Conservation (phyloP, 441 rosid genomes). For the Adansonia grandidieri region DNA sequence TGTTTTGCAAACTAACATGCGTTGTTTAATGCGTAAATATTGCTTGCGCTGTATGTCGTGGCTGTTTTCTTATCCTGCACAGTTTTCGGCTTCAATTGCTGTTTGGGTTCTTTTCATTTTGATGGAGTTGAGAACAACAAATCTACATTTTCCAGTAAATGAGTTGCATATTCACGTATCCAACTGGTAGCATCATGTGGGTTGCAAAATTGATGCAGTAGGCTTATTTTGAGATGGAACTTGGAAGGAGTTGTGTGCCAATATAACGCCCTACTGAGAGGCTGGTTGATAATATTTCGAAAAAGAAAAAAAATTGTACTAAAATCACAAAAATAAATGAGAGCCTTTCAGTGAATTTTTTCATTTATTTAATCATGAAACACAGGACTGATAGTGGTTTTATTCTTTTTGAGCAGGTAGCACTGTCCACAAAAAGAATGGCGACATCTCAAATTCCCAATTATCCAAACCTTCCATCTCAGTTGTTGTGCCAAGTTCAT, state of each 20-base stretch:
- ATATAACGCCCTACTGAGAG: neutral
- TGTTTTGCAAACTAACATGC: neutral
- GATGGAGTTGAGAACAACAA: slow-evolving; percentile 3
- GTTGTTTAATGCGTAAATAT: neutral
- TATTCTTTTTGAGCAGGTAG: slow-evolving; percentile 54
- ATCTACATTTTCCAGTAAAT: neutral
- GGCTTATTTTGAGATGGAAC: slow-evolving; percentile 3
- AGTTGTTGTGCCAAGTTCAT: slow-evolving; percentile 96
- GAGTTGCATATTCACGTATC: neutral
- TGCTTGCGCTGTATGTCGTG: neutral
- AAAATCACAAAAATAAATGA: neutral
- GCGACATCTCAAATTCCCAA: slow-evolving; percentile 89
- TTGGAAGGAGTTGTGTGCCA: neutral
- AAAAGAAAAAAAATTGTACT: neutral
- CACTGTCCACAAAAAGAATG: slow-evolving; percentile 84
- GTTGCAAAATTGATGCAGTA: neutral
- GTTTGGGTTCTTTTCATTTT: neutral
- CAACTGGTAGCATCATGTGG: neutral
- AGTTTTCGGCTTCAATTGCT: neutral
- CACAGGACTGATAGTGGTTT: neutral
- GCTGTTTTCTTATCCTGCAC: neutral
- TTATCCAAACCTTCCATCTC: slow-evolving; percentile 92
- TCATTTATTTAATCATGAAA: slow-evolving; percentile 7
- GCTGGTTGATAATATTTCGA: neutral
- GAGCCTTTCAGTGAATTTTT: neutral